Base-by-base conservation (phyloP, 306 rosid genomes). In the Glycyrrhiza uralensis region DNA sequence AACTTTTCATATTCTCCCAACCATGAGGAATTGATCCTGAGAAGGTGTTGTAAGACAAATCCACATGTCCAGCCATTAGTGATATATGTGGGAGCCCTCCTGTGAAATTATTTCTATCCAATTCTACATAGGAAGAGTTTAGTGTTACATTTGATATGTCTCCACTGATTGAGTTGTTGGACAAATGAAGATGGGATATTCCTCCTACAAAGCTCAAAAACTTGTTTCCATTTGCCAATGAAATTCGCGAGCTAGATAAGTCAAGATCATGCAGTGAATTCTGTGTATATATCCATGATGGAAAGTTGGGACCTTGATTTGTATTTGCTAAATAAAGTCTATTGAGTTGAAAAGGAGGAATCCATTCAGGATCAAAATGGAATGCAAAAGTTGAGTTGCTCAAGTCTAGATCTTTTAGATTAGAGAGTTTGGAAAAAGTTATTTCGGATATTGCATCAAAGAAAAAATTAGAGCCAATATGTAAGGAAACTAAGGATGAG, bases 61-160 rank as follows among this genome's bases (percentile, higher is more conserved):
- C 10, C 2, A 52, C 22, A 7, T 0, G 3, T n/a, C n/a, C n/a
- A n/a, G n/a, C n/a, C n/a, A n/a, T n/a, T n/a, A n/a, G n/a, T n/a
- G n/a, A n/a, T n/a, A 49, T 0, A 9, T 0, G 47, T 29, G 58
- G 83, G 6, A 72, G 32, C 9, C 11, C 14, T 52, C 64, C 74
- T 4, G 24, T 56, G 57, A 71, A 71, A 39, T 17, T 41, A 13
- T 71, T 71, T 2, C 1, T 6, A 3, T 5, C 9, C 2, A 71
- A 17, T 1, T 0, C 0, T 24, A 56, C 1, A 1, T 0, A 0
- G 0, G 0, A 0, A 54, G 12, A 13, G 0, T 18, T 26, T 0
- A 61, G 12, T 13, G 0, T 7, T 0, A 41, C 3, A 0, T 75
- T 66, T 0, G 66, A 77, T 39, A 69, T 4, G 30, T 69, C 71